These are phyloP conservation scores for Neoscytalidium dimidiatum DNA, from an alignment of 2,329 filamentous ascomycete species.

Conservation along the genomic window DNA sequence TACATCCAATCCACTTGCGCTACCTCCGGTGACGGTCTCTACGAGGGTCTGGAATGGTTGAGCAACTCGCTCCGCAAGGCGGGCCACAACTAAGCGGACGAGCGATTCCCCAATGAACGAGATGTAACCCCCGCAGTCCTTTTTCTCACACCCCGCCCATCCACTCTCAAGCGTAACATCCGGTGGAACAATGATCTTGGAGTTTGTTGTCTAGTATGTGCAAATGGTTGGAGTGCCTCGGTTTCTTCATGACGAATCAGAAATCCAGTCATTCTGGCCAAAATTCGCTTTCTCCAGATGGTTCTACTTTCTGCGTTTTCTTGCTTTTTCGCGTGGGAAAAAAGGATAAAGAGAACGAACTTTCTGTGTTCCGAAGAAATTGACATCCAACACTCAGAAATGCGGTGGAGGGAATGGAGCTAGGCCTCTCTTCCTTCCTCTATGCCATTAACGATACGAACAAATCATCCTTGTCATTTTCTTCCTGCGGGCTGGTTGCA, in stretches of 20 bases:
- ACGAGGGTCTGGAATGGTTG: slow-evolving; percentile 84
- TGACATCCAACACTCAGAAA: slow-evolving; percentile 4
- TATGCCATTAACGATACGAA: slow-evolving; percentile 6
- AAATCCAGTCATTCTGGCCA: slow-evolving; percentile 15
- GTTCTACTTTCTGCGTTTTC: slow-evolving; percentile 7
- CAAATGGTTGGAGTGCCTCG: slow-evolving; percentile 18
- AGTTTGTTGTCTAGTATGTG: slow-evolving; percentile 19
- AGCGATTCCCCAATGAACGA: slow-evolving; percentile 16
- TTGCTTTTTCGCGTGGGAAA: slow-evolving; percentile 11
- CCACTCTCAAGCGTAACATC: slow-evolving; percentile 11
- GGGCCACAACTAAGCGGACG: slow-evolving; percentile 22
- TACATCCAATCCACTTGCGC: slow-evolving; percentile 99
- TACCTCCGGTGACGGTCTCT: slow-evolving; percentile 98
- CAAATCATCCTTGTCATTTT: slow-evolving; percentile 12
- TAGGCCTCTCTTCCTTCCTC: slow-evolving; percentile 5
- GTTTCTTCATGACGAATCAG: slow-evolving; percentile 19
- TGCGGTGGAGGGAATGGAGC: slow-evolving; percentile 9
- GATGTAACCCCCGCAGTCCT: slow-evolving; percentile 12
- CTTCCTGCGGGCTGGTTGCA: neutral
- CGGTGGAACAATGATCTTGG: slow-evolving; percentile 20
- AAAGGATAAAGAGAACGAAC: slow-evolving; percentile 1
- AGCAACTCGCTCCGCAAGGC: slow-evolving; percentile 55
- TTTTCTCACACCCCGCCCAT: slow-evolving; percentile 4
- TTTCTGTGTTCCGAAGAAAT: slow-evolving; percentile 1
- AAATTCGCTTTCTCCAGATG: slow-evolving; percentile 16